These are phyloP conservation scores for Boletellus sp. DNA, from an alignment of 768 basidiomycete species.

Conservation along the genomic window DNA sequence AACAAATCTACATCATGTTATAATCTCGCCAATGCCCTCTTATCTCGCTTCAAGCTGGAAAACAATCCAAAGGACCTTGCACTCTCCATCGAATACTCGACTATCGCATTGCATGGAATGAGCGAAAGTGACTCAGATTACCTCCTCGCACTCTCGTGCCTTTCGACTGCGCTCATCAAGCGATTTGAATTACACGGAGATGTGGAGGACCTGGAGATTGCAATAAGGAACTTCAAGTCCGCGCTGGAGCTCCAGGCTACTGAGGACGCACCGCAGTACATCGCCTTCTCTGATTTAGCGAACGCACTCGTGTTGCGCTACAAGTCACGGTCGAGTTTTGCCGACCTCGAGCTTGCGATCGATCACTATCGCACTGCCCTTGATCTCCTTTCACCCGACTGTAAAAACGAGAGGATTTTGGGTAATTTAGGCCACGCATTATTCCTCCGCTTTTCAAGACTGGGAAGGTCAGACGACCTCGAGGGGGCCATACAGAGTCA, in stretches of 20 bases:
- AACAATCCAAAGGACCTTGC: slow-evolving; percentile 19
- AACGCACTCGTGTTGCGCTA: slow-evolving; percentile 28
- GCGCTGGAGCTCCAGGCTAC: slow-evolving; percentile 17
- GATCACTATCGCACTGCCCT: slow-evolving; percentile 23
- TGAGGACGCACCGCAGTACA: slow-evolving; percentile 13
- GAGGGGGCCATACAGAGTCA: slow-evolving; percentile 28
- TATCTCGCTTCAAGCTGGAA: slow-evolving; percentile 27
- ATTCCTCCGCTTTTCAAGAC: slow-evolving; percentile 21
- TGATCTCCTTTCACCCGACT: slow-evolving; percentile 11
- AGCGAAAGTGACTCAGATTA: slow-evolving; percentile 14
- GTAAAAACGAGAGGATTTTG: slow-evolving; percentile 13
- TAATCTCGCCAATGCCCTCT: slow-evolving; percentile 30
- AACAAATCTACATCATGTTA: slow-evolving; percentile 21
- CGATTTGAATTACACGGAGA: slow-evolving; percentile 18
- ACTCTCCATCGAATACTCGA: slow-evolving; percentile 21
- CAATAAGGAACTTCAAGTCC: slow-evolving; percentile 22
- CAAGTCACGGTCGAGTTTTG: slow-evolving; percentile 11
- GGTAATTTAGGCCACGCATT: slow-evolving; percentile 24
- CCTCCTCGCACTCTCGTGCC: slow-evolving; percentile 16
- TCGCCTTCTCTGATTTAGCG: slow-evolving; percentile 25
- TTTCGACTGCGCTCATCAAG: slow-evolving; percentile 23
- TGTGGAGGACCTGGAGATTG: slow-evolving; percentile 25
- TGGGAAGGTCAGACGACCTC: slow-evolving; percentile 14
- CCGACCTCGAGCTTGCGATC: slow-evolving; percentile 30
- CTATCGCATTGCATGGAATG: slow-evolving; percentile 16